Conservation (phyloP, 2,329 filamentous ascomycete genomes). For the Tolypocladium cylindrosporum region DNA sequence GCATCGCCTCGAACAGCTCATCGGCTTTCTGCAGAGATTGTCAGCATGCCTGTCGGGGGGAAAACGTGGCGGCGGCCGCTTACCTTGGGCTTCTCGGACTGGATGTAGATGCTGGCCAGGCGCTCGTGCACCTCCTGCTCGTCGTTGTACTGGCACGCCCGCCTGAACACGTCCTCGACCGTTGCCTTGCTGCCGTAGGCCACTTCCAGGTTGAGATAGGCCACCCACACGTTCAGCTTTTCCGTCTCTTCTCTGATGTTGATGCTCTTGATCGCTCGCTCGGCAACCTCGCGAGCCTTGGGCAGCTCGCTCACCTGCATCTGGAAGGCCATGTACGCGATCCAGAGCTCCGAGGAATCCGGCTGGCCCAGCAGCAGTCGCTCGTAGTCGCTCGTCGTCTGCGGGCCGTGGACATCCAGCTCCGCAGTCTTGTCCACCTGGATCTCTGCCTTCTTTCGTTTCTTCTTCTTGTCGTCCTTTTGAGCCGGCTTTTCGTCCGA, state of each 20-base stretch:
- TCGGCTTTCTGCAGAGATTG: slow-evolving; percentile 64
- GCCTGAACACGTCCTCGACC: slow-evolving; percentile 78
- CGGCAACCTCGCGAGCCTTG: slow-evolving; percentile 80
- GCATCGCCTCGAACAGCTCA: slow-evolving; percentile 71
- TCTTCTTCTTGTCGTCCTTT: slow-evolving; percentile 47
- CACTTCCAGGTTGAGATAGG: slow-evolving; percentile 87
- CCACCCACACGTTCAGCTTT: slow-evolving; percentile 93
- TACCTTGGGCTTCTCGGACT: slow-evolving; percentile 76
- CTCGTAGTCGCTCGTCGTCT: slow-evolving; percentile 87
- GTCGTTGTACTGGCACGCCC: slow-evolving; percentile 90
- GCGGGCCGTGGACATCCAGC: slow-evolving; percentile 78
- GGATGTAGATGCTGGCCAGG: slow-evolving; percentile 89
- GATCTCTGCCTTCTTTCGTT: slow-evolving; percentile 65
- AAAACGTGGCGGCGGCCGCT: slow-evolving; percentile 18
- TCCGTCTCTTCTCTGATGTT: slow-evolving; percentile 84
- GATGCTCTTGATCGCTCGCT: slow-evolving; percentile 85
- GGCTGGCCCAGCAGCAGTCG: slow-evolving; percentile 84
- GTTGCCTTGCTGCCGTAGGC: slow-evolving; percentile 77
- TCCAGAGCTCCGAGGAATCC: slow-evolving; percentile 89
- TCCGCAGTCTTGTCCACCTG: slow-evolving; percentile 87
- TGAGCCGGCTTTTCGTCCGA: slow-evolving; percentile 25
- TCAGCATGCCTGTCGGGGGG: slow-evolving; percentile 12
- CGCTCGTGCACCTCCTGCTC: slow-evolving; percentile 81
- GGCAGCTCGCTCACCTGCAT: slow-evolving; percentile 82
- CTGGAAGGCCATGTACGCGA: slow-evolving; percentile 98